Evolutionary conservation across 75 land plant genomes (phyloP).

Genomic region (Cupressus sempervirens): DNA sequence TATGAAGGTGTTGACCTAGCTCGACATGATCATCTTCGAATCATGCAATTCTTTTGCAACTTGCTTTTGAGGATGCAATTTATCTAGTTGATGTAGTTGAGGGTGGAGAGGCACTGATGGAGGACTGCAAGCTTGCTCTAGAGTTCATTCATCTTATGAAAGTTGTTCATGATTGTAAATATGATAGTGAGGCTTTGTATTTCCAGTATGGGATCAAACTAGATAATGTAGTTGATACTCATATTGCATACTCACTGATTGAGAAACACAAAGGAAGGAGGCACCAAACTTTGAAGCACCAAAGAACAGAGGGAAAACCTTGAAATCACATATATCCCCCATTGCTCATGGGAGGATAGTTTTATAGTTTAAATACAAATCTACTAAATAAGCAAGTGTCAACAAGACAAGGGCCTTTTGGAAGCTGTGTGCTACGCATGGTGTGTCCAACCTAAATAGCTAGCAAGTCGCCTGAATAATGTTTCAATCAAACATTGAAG

Average conservation of each 20-base stretch:
- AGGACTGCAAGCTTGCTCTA: slow-evolving; percentile 94
- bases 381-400: no score
- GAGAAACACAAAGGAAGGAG: slow-evolving; percentile 92
- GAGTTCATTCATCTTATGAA: slow-evolving; percentile 79
- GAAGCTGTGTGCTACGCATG: no score
- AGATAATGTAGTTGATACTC: slow-evolving; percentile 85
- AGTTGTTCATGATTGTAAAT: slow-evolving; percentile 95
- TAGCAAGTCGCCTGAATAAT: no score
- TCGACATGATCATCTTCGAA: slow-evolving; percentile 72
- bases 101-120: slow-evolving; percentile 66
- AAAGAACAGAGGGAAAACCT: no score
- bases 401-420: no score
- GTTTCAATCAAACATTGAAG: no score
- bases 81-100: slow-evolving; percentile 85
- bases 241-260: slow-evolving; percentile 86
- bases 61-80: slow-evolving; percentile 87
- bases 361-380: no score
- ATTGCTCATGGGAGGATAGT: no score
- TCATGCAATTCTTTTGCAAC: slow-evolving; percentile 75
- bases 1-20: slow-evolving; percentile 93
- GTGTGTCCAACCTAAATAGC: no score
- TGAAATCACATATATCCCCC: no score
- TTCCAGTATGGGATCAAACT: slow-evolving; percentile 88
- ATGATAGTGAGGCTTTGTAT: slow-evolving; percentile 95
- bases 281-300: no score